phyloP scores from a whole-genome alignment of 2,329 filamentous ascomycete genomes.

The Alternaria brassicicola region DNA sequence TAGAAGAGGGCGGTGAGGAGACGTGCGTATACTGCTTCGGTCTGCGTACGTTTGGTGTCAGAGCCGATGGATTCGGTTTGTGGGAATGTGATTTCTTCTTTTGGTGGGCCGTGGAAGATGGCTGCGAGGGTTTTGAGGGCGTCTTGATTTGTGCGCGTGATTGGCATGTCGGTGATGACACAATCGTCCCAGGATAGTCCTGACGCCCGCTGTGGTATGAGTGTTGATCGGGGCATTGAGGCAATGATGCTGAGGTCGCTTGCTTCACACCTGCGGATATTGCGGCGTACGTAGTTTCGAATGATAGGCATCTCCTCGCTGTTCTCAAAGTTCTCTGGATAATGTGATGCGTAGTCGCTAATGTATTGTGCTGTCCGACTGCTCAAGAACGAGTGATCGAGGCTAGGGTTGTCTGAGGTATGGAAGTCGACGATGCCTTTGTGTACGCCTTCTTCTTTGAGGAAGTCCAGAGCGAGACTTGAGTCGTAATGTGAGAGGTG shows the following conservation, averaged over 20 bases:
- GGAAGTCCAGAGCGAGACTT: conserved; percentile 58
- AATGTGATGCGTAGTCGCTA: conserved; percentile 60
- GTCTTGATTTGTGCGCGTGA: conserved; percentile 59
- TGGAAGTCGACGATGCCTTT: conserved; percentile 57
- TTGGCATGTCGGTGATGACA: conserved; percentile 58
- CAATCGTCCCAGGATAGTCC: conserved; percentile 45
- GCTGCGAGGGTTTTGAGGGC: conserved; percentile 61
- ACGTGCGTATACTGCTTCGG: conserved; percentile 60
- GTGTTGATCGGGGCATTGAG: conserved; percentile 60
- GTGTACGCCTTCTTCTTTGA: conserved; percentile 59
- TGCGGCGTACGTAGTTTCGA: conserved; percentile 54
- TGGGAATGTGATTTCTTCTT: conserved; percentile 48
- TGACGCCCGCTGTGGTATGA: conserved; percentile 54
- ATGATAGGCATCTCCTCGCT: conserved; percentile 54
- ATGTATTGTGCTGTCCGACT: conserved; percentile 64
- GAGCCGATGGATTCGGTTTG: conserved; percentile 31
- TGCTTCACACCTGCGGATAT: conserved; percentile 61
- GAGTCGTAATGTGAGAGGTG: conserved; percentile 46
- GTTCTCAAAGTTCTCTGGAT: conserved; percentile 61
- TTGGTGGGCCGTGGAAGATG: conserved; percentile 61
- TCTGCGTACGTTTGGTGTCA: conserved; percentile 44
- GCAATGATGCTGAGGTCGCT: conserved; percentile 64
- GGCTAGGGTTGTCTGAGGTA: conserved; percentile 55
- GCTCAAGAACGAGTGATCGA: conserved; percentile 61
- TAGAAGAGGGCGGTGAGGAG: conserved; percentile 62